Evolutionary conservation across 2,329 filamentous ascomycete genomes (phyloP), one percentile per base, ranked within the genome.

Genomic region (Myriosclerotinia curreyana): DNA sequence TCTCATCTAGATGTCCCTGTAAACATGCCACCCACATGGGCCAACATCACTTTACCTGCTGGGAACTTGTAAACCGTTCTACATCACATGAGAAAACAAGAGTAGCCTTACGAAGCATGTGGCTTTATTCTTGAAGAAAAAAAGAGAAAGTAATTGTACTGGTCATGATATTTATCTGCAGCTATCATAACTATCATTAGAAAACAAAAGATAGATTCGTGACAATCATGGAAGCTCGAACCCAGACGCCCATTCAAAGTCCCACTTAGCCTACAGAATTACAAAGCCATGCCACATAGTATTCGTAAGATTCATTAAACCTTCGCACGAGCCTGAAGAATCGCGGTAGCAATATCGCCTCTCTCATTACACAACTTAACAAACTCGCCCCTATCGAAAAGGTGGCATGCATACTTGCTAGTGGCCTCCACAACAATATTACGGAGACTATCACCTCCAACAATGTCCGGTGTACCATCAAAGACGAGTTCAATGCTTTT

Each of bases 401-500:
- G 56, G 20, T 59, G 51, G 20, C 36, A 36, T 22, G 34, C 22
- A 40, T 67, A 40, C 4, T 22, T 55, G 14, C 51, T 54, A 14
- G 62, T 66, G 11, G 34, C 44, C 3, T 52, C 50, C 25, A 61
- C 52, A 20, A 40, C 51, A 5, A 36, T 15, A 15, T 66, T 28
- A 2, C 66, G 59, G 20, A 68, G 42, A 20, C 20, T 22, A 40
- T 66, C 60, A 4, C 51, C 31, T 22, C 12, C 8, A 5, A 28
- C 28, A 8, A 44, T 58, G 14, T 67, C 64, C 22, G 65, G 62
- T 0, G 64, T 66, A 4, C 61, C 51, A 25, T 67, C 66, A 40
- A 66, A 69, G 7, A 68, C 60, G 5, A 69, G 15, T 46, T 56
- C 46, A 25, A 68, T 28, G 31, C 55, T 66, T 15, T 60, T 22